A percentile compares a stretch with the other conserved stretches of the same genome.
phyloP scores from a whole-genome alignment of 257 asterid species.

The Nicotiana obtusifolia region DNA sequence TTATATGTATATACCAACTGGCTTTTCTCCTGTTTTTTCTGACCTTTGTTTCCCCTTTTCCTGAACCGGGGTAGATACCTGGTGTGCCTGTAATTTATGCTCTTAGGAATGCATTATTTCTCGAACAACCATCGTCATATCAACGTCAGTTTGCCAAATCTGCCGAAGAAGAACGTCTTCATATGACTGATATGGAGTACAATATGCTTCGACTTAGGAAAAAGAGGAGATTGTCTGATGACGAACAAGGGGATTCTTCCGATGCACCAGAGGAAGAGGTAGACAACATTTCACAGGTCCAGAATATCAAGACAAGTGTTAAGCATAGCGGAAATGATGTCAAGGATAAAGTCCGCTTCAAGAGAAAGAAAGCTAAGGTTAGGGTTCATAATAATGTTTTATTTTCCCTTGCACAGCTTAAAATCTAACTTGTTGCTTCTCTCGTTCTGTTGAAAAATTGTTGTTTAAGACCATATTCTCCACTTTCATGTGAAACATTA shows the following conservation, averaged over 20 bases:
- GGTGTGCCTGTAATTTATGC: constrained; percentile 77
- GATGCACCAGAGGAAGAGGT: constrained; percentile 34
- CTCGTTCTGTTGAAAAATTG: neutral
- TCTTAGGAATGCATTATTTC: constrained; percentile 74
- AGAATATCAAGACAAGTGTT: constrained; percentile 16
- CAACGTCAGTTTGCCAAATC: constrained; percentile 62
- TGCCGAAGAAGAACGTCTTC: constrained; percentile 70
- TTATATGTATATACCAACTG: neutral
- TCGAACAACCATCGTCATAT: constrained; percentile 70
- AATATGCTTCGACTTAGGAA: constrained; percentile 38
- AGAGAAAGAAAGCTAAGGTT: constrained; percentile 35
- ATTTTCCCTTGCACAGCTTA: neutral
- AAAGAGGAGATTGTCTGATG: constrained; percentile 30
- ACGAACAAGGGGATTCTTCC: constrained; percentile 42
- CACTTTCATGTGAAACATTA: neutral
- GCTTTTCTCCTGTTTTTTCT: neutral
- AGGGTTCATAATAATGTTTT: neutral
- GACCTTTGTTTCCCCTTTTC: constrained; percentile 5
- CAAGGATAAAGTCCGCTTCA: constrained; percentile 28
- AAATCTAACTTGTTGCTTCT: neutral
- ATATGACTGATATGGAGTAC: constrained; percentile 58
- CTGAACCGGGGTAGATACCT: constrained; percentile 51
- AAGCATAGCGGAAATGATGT: constrained; percentile 21
- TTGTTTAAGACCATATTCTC: neutral
- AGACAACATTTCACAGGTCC: constrained; percentile 22